Conservation (phyloP, 2,329 filamentous ascomycete species). For the Microsporum audouinii region DNA sequence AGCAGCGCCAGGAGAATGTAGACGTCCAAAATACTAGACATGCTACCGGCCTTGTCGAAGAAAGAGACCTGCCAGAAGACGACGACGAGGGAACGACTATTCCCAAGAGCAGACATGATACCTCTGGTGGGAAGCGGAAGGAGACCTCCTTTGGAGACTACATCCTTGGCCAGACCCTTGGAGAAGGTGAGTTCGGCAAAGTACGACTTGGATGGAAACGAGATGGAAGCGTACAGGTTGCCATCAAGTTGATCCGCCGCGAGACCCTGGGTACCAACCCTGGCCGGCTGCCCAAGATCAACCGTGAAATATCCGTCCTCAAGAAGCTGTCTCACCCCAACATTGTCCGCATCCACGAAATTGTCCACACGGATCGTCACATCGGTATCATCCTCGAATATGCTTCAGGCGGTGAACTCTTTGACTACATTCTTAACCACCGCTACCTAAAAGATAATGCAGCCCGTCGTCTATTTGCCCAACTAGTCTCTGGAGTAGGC, state of each 20-base stretch:
- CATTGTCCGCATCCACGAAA: constrained; percentile 92
- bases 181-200: constrained; percentile 97
- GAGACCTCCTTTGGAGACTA: constrained; percentile 90
- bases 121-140: constrained; percentile 50
- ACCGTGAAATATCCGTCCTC: constrained; percentile 89
- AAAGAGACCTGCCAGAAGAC: constrained; percentile 41
- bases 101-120: constrained; percentile 43
- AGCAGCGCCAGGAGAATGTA: constrained; percentile 44
- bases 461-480: constrained; percentile 82
- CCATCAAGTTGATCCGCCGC: constrained; percentile 93
- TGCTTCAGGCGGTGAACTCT: constrained; percentile 90
- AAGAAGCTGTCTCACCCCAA: constrained; percentile 84
- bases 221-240: constrained; percentile 85
- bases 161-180: constrained; percentile 86
- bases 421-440: constrained; percentile 96
- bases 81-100: constrained; percentile 26
- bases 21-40: constrained; percentile 39
- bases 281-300: constrained; percentile 85
- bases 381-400: constrained; percentile 99
- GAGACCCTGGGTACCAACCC: constrained; percentile 83
- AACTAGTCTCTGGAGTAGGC: constrained; percentile 89
- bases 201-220: constrained; percentile 98
- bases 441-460: constrained; percentile 90
- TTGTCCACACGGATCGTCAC: constrained; percentile 94
- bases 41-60: constrained; percentile 34